These are phyloP conservation scores for Alisma plantagoaquatica DNA, from an alignment of 106 monocot genomes.

Conservation along the genomic window DNA sequence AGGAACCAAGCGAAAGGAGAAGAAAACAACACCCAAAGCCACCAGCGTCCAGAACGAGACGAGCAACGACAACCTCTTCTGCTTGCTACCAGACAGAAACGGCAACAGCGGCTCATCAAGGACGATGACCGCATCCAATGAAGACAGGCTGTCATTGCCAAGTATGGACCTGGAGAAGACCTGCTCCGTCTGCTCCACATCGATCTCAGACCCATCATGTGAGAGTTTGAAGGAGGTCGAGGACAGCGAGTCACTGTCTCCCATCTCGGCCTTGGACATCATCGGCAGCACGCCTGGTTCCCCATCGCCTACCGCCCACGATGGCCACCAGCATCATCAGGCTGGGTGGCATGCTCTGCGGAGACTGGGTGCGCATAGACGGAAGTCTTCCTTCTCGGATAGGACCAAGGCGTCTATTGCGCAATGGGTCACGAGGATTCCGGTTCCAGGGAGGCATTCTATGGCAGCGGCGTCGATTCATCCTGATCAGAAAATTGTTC, in stretches of 20 bases:
- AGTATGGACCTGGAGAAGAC: background rate
- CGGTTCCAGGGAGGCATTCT: conserved; percentile 3
- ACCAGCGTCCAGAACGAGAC: no score
- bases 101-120: background rate
- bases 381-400: conserved; percentile 1
- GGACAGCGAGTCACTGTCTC: no score
- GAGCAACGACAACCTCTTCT: background rate
- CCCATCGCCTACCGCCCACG: no score
- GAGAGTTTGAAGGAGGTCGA: no score
- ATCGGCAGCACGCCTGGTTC: background rate
- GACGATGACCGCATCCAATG: no score
- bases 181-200: conserved; percentile 11
- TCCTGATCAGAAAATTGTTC: conserved; percentile 15
- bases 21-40: no score
- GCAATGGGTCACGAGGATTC: conserved; percentile 23
- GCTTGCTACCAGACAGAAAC: conserved; percentile 2
- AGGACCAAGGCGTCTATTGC: conserved; percentile 11
- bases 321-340: no score
- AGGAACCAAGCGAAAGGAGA: no score
- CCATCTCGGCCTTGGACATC: background rate
- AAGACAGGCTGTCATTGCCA: background rate
- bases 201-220: background rate
- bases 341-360: conserved; percentile 18
- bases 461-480: conserved; percentile 8
- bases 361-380: background rate